Percentiles rank a stretch among this genome's conserved stretches.
Evolutionary conservation across 768 basidiomycete species (phyloP).

Genomic region (Nidularia pulvinata): DNA sequence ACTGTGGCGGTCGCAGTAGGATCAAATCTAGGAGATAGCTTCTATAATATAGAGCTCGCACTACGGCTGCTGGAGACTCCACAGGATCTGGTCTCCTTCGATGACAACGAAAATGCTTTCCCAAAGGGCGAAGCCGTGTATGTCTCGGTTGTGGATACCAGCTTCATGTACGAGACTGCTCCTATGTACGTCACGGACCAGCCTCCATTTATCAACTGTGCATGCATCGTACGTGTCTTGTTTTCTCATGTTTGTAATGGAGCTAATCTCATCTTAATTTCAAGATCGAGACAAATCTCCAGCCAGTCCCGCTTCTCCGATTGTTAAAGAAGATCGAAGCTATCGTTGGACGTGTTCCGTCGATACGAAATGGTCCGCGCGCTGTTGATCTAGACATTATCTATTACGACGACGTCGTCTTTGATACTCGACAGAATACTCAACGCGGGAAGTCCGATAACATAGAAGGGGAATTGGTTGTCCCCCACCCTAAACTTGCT

Average conservation of each 20-base stretch:
- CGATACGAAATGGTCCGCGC: constrained; percentile 84
- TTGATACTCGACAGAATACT: constrained; percentile 53
- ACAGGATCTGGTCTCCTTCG: constrained; percentile 16
- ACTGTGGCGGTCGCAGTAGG: constrained; percentile 78
- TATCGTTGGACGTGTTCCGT: constrained; percentile 75
- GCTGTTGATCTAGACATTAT: constrained; percentile 90
- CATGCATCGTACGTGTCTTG: constrained; percentile 70
- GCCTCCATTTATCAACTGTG: constrained; percentile 86
- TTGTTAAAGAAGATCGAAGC: constrained; percentile 75
- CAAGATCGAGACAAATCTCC: constrained; percentile 79
- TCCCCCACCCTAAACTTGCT: constrained; percentile 80
- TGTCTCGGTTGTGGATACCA: constrained; percentile 65
- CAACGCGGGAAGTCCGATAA: constrained; percentile 44
- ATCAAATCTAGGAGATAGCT: constrained; percentile 88
- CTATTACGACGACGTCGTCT: constrained; percentile 60
- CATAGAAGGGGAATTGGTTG: constrained; percentile 65
- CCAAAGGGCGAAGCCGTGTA: constrained; percentile 10
- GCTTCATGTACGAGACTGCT: constrained; percentile 89
- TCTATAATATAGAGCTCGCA: constrained; percentile 79
- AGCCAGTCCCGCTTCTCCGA: constrained; percentile 54
- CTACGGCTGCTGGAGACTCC: constrained; percentile 68
- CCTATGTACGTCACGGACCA: constrained; percentile 98
- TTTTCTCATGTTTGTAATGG: not conserved
- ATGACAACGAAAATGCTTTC: constrained; percentile 7
- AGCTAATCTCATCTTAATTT: not conserved